Base-by-base conservation (phyloP, 202 grass and related monocot species). In the Schoenoplectus tabernaemontani region DNA sequence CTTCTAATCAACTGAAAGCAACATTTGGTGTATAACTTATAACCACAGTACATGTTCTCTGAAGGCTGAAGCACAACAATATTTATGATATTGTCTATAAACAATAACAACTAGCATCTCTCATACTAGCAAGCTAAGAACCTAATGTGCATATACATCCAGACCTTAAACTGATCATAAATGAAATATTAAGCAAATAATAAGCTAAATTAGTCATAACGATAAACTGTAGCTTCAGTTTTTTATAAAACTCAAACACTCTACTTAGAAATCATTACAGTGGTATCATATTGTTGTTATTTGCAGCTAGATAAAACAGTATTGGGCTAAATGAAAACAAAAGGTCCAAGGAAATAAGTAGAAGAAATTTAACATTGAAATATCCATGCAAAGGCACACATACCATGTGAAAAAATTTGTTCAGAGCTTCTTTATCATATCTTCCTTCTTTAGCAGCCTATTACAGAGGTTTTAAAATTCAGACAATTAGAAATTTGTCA, bases 371-470 rank as follows among this genome's bases (percentile, higher is more conserved):
- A 56, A 26, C 5, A 33, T 42, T 9, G 3, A 23, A 67, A 16
- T 7, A 7, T 41, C 10, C 41, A 42, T 34, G 37, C 3, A 3
- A 6, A 37, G 37, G 44, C n/a, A 84, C 54, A 90, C 85, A 66
- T 83, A 97, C 94, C 91, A 92, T 88, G 43, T 61, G 87, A 76
- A 97, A 97, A 82, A 97, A 97, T 62, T 97, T 97, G 69, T 87
- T 82, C 47, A 97, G 46, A 77, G 94, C 86, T 90, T 97, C 94
- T 88, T 97, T 97, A 81, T 94, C 91, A 87, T 92, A 97, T 92
- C 94, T 94, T 73, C 83, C 94, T 53, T 86, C 87, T 90, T 92
- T 94, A 28, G 91, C 91, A 86, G 91, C 91, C 94, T 97, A 85
- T 43, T 85, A 84, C 81, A 41, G 75, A 84, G 28, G 19, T 56